phyloP scores from a whole-genome alignment of 1,284 basidiomycete genomes.

The Dichomitus squalens region DNA sequence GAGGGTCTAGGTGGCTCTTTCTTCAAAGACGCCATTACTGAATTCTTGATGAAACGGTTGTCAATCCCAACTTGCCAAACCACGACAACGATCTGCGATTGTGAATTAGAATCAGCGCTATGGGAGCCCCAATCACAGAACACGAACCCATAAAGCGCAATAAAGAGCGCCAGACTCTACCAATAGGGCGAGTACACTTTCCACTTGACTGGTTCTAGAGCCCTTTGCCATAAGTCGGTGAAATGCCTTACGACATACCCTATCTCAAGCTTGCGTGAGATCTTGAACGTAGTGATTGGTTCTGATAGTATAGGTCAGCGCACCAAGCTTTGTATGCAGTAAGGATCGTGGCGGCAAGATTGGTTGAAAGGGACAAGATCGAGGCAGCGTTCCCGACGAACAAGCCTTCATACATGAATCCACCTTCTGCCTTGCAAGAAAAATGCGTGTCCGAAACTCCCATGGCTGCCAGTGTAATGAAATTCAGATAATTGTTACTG shows the following conservation, averaged over 20 bases:
- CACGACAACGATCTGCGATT: neutral
- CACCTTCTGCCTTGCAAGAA: neutral
- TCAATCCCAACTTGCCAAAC: neutral
- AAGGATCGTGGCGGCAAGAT: neutral
- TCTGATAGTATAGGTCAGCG: neutral
- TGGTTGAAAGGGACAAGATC: neutral
- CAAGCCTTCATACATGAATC: neutral
- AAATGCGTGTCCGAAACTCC: neutral
- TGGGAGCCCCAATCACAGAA: neutral
- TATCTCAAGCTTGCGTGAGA: neutral
- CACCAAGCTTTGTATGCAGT: neutral
- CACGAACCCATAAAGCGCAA: neutral
- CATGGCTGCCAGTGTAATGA: neutral
- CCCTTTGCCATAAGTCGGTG: neutral
- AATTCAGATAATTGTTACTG: too few relatives aligned
- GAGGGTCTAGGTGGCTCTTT: neutral
- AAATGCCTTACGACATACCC: neutral
- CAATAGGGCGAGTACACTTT: neutral
- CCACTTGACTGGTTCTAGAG: neutral
- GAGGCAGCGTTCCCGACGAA: neutral
- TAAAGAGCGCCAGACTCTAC: neutral
- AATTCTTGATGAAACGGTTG: neutral
- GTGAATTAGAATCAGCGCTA: too few relatives aligned
- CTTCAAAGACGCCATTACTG: neutral
- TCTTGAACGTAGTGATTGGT: too few relatives aligned